Evolutionary conservation across 2,329 filamentous ascomycete genomes (phyloP).

Genomic region (Venturia aucupariae): DNA sequence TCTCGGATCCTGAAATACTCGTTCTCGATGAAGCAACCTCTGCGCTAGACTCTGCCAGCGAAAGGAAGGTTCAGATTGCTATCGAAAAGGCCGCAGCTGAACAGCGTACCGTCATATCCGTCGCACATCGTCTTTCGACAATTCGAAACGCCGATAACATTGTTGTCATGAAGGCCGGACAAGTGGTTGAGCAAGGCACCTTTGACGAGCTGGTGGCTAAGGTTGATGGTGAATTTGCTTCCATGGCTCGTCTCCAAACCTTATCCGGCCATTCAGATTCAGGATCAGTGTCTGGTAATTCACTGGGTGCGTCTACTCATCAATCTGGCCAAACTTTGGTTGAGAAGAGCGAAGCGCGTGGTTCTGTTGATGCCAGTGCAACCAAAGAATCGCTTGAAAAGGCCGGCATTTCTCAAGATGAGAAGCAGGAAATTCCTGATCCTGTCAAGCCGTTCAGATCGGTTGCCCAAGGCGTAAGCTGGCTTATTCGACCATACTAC

Average conservation of each 20-base stretch:
- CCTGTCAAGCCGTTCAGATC: conserved; percentile 5
- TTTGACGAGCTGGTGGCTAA: conserved; percentile 25
- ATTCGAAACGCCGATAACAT: conserved; percentile 29
- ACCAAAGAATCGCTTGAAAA: not conserved
- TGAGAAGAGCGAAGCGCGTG: not conserved
- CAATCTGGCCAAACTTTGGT: not conserved
- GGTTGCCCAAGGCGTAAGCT: not conserved
- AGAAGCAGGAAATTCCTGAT: not conserved
- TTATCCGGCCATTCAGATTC: conserved; percentile 11
- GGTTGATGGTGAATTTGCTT: conserved; percentile 36
- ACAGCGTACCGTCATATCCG: conserved; percentile 29
- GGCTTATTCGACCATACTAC: conserved; percentile 5
- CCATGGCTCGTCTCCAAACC: conserved; percentile 41
- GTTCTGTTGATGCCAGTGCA: not conserved
- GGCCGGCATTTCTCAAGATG: not conserved
- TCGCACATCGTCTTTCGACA: conserved; percentile 31
- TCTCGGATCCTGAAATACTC: conserved; percentile 48
- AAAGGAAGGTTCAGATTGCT: conserved; percentile 43
- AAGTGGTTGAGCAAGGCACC: conserved; percentile 29
- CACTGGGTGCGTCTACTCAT: not conserved
- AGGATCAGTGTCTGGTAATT: conserved; percentile 5
- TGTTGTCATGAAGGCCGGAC: conserved; percentile 30
- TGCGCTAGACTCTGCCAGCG: conserved; percentile 50
- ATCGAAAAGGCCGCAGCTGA: conserved; percentile 25
- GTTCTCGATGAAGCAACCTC: conserved; percentile 55